Base-by-base conservation (phyloP, 1,284 basidiomycete species). In the Fomitopsis schrenkii region DNA sequence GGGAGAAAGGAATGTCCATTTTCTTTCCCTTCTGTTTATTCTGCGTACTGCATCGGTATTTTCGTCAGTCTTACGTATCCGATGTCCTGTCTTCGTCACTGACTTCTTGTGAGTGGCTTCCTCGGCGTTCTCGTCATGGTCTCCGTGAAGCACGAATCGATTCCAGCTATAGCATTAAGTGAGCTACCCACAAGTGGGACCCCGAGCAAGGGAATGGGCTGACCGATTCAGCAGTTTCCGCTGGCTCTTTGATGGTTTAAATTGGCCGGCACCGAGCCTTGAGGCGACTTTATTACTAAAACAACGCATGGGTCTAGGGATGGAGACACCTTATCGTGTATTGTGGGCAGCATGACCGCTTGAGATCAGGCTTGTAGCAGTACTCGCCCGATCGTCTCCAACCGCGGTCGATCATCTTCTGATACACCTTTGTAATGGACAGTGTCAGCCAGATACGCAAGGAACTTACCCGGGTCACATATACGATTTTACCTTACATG, bases 351-450 rank as follows among this genome's bases (percentile, higher is more conserved):
- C 96, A 98, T 4, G 94, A 91, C 8, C 77, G 75, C 64, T 78
- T 83, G 76, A 95, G 80, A 72, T 96, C 87, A 2, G 95, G 94
- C 67, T 93, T 94, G 74, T 91, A 93, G 70, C 91, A 86, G 73
- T 87, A 94, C 28, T 78, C 80, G 69, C 94, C 94, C 55, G 91
- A 93, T 62, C 95, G 82, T 65, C 95, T 83, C 95, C 95, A 98
- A 44, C 95, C 95, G 38, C 88, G 80, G 74, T 96, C 88, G 64
- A 97, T 89, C 84, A 97, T 91, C 66, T 74, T 77, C 69, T 91
- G 90, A 72, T 93, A 93, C 17, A 80, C 80, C 89, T 91, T 19
- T 3, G 63, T 41, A 28, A 19, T 6, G 30, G 7, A 55, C 53
- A 57, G 57, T 57, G 22, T 48, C 33, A 57, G 15, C n/a, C 22